Base-by-base conservation (phyloP, 192 early-diverging fungal genomes). In the Geosiphon pyriformis region DNA sequence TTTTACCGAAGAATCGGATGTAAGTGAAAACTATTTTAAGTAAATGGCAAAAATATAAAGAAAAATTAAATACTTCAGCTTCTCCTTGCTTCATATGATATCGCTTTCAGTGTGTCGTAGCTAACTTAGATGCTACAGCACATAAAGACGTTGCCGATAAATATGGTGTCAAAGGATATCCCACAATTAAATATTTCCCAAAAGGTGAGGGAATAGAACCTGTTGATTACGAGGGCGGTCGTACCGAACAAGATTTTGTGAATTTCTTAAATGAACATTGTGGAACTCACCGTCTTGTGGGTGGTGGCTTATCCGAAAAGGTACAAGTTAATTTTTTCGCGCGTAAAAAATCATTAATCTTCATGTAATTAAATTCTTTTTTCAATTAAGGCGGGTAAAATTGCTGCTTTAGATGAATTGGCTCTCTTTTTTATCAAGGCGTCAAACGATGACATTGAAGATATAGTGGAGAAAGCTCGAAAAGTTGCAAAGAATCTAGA, bases 111-210 rank as follows among this genome's bases (percentile, higher is more conserved):
- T 81, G 84, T 71, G 69, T 93, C 22, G 88, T 99, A 50, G 94
- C 93, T 74, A 95, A 92, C 72, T 77, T 96, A 58, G 94, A 97
- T 73, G 94, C 92, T 33, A 88, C 87, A 61, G 81, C 70, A 23
- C 79, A 86, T 66, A 72, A 72, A 29, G 78, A 79, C 58, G 68
- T 92, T 76, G 86, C 83, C 70, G 63, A 73, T 23, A 81, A 84
- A 54, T 88, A 86, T 71, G 78, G 80, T 25, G 83, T 98, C 42
- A 56, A 74, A 42, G 91, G 94, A 12, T 97, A 88, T 86, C 94
- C 96, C 3, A 96, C 94, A 17, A 79, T 95, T 73, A 89, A 89
- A 69, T 92, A 86, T 71, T 94, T 94, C 81, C 83, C 84, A 22
- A 85, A 84, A 6, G 86, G 84, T 49, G 75, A 80, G 23, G 60